Percentiles rank a stretch among this genome's conserved stretches.
phyloP scores from a whole-genome alignment of 208 protist genomes.

The Jaenimonas drosophilae region DNA sequence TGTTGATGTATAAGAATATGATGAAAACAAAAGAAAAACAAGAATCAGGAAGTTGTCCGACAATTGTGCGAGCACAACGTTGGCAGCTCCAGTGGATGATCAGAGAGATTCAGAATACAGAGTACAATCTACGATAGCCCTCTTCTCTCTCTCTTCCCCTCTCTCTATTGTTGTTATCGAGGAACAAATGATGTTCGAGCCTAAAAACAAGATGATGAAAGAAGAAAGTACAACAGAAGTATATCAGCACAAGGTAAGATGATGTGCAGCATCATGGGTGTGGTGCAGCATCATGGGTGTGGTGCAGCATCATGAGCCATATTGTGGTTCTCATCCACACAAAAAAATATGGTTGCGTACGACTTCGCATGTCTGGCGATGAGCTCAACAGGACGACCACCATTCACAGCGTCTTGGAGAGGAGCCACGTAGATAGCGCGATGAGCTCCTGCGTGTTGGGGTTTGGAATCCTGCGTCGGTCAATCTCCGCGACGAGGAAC shows the following conservation, averaged over 20 bases:
- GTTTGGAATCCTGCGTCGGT: conserved; percentile 5
- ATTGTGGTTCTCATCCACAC: too few relatives aligned
- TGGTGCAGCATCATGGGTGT: too few relatives aligned
- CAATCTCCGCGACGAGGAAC: conserved; percentile 13
- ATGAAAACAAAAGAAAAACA: too few relatives aligned
- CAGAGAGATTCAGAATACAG: neutral
- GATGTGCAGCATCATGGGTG: too few relatives aligned
- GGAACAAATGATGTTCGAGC: neutral
- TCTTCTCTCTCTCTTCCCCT: neutral
- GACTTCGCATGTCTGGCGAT: too few relatives aligned
- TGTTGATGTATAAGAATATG: too few relatives aligned
- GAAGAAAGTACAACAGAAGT: neutral
- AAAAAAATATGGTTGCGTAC: too few relatives aligned
- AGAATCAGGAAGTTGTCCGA: too few relatives aligned
- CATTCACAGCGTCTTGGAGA: conserved; percentile 20
- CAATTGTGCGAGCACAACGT: neutral
- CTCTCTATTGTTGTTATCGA: conserved; percentile 2
- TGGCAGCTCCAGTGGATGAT: conserved; percentile 3
- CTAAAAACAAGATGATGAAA: conserved; percentile 3
- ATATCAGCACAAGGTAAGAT: neutral
- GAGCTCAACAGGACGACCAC: neutral
- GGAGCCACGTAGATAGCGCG: conserved; percentile 31
- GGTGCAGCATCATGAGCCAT: too few relatives aligned
- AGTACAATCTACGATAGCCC: too few relatives aligned
- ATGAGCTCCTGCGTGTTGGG: conserved; percentile 13